phyloP scores from a whole-genome alignment of 129 eudicot genomes.

The Ambrosia trifida region DNA sequence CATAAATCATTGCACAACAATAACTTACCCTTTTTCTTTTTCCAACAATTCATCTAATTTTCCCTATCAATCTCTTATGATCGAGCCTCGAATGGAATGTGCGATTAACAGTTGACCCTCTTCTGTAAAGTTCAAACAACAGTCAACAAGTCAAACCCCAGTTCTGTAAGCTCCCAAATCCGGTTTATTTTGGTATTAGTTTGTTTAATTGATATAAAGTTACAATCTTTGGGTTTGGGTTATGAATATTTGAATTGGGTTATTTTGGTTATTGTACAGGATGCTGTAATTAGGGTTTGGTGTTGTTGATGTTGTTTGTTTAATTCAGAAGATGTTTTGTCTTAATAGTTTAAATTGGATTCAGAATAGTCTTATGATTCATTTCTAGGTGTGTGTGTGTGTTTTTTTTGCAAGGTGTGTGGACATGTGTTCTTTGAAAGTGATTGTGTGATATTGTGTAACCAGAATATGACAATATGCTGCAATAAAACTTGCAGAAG shows the following conservation, averaged over 20 bases:
- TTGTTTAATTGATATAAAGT: constrained; percentile 16
- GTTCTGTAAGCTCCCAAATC: constrained; percentile 33
- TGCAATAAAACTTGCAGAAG: background rate
- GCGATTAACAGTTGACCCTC: constrained; percentile 19
- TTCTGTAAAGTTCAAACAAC: constrained; percentile 20
- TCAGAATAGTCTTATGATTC: background rate
- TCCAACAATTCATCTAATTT: constrained; percentile 27
- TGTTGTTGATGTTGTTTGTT: constrained; percentile 11
- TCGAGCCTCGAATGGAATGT: constrained; percentile 20
- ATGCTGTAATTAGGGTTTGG: constrained; percentile 27
- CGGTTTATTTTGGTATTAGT: constrained; percentile 2
- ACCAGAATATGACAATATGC: background rate
- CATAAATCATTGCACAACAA: constrained; percentile 17
- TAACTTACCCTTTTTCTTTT: constrained; percentile 7
- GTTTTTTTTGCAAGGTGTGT: background rate
- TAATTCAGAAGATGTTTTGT: background rate
- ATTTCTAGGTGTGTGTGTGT: background rate
- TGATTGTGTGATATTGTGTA: background rate
- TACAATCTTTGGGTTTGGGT: constrained; percentile 17
- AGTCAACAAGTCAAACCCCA: constrained; percentile 34
- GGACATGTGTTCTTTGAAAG: background rate
- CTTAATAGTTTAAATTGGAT: constrained; percentile 1
- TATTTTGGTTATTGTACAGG: background rate
- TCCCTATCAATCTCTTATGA: constrained; percentile 25
- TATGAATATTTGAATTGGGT: constrained; percentile 9